These are phyloP conservation scores for Tuber indicum DNA, from an alignment of 495 filamentous ascomycete genomes.

Conservation along the genomic window DNA sequence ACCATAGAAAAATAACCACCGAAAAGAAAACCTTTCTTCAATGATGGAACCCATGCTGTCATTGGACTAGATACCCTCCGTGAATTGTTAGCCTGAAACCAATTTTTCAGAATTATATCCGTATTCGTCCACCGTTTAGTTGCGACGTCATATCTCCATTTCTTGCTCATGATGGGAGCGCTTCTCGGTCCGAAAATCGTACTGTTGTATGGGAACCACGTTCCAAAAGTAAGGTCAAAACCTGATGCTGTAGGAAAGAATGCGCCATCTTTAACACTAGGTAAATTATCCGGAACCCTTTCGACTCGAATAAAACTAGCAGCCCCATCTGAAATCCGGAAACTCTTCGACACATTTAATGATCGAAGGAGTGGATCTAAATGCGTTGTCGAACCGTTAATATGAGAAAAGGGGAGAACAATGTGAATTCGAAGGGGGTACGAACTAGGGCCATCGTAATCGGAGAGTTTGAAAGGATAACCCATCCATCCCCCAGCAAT, in stretches of 20 bases:
- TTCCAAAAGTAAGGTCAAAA: neutral
- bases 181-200: no score
- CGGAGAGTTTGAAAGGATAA: neutral
- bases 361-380: conserved; percentile 7
- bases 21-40: conserved; percentile 12
- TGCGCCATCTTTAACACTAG: neutral
- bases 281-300: neutral
- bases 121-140: neutral
- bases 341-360: neutral
- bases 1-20: neutral
- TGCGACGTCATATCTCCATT: neutral
- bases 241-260: conserved; percentile 4
- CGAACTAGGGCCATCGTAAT: conserved; percentile 4
- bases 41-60: conserved; percentile 12
- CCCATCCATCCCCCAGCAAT: conserved; percentile 4
- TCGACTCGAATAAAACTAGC: neutral
- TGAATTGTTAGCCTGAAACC: neutral
- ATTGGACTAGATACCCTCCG: conserved; percentile 4
- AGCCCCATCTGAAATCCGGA: neutral
- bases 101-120: neutral
- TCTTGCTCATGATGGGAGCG: neutral
- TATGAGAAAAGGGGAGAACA: neutral
- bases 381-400: neutral
- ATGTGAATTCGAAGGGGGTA: neutral
- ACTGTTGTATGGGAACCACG: neutral